Conservation (phyloP, 495 filamentous ascomycete genomes). For the Talaromyces liani region DNA sequence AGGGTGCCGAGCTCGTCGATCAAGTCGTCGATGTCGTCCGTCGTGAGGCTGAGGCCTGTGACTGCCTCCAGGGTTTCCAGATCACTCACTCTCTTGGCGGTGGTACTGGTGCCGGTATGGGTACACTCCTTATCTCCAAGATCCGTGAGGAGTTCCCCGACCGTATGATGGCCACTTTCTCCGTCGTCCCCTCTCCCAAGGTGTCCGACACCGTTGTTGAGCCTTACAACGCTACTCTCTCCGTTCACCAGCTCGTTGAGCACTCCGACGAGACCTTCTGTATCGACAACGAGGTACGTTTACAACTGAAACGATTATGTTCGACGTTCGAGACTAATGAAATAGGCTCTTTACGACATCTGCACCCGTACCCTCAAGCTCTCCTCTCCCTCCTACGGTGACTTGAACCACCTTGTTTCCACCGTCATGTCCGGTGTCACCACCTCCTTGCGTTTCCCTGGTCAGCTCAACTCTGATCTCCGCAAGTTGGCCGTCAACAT, state of each 20-base stretch:
- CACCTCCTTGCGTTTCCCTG: slow-evolving; percentile 97
- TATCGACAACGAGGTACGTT: slow-evolving; percentile 92
- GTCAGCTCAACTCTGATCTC: slow-evolving; percentile 99
- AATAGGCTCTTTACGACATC: slow-evolving; percentile 93
- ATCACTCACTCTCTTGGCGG: slow-evolving; percentile 99
- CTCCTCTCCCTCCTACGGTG: slow-evolving; percentile 94
- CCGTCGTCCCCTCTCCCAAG: slow-evolving; percentile 98
- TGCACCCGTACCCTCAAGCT: slow-evolving; percentile 99
- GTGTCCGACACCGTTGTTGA: slow-evolving; percentile 99
- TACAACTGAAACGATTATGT: too few relatives aligned
- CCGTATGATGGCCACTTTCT: slow-evolving; percentile 99
- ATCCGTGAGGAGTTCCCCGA: slow-evolving; percentile 99
- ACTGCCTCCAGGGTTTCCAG: slow-evolving; percentile 99
- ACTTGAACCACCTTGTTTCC: slow-evolving; percentile 98
- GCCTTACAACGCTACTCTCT: slow-evolving; percentile 99
- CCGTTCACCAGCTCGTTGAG: slow-evolving; percentile 98
- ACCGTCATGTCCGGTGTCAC: slow-evolving; percentile 99
- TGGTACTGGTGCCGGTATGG: slow-evolving; percentile 99
- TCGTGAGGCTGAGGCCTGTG: slow-evolving; percentile 96
- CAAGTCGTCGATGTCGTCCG: slow-evolving; percentile 97
- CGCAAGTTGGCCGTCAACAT: slow-evolving; percentile 99
- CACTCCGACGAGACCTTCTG: slow-evolving; percentile 99
- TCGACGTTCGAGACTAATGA: slow-evolving; percentile 20
- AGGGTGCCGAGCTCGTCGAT: slow-evolving; percentile 98
- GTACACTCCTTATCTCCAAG: slow-evolving; percentile 99